Evolutionary conservation across 2,329 filamentous ascomycete genomes (phyloP).

Genomic region (Aspergillus intermedius): DNA sequence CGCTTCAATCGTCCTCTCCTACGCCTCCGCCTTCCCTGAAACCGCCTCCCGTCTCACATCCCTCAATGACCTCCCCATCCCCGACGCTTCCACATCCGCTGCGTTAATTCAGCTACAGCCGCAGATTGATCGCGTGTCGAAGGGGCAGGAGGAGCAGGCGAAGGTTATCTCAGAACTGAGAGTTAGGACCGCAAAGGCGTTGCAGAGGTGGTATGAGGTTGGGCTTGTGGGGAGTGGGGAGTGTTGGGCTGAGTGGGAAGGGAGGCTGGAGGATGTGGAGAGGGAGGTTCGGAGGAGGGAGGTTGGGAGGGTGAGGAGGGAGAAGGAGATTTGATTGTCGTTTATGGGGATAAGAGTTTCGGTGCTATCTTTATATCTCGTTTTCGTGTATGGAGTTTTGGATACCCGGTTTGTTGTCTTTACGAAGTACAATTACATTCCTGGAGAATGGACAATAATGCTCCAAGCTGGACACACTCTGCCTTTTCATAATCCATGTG

Average conservation of each 20-base stretch:
- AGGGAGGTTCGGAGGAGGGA: constrained; percentile 59
- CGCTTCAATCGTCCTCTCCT: constrained; percentile 38
- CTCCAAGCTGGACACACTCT: too few species aligned
- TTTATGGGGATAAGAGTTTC: neutral
- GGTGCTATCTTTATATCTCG: too few species aligned
- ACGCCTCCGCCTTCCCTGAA: constrained; percentile 41
- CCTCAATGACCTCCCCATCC: constrained; percentile 42
- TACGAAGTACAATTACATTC: too few species aligned
- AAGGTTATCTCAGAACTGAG: constrained; percentile 36
- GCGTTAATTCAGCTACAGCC: constrained; percentile 38
- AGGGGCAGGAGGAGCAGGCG: constrained; percentile 34
- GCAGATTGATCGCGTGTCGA: constrained; percentile 31
- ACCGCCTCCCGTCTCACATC: constrained; percentile 44
- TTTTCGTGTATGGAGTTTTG: too few species aligned
- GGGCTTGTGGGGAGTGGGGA: constrained; percentile 62
- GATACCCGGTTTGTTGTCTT: too few species aligned
- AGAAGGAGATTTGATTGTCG: constrained; percentile 32
- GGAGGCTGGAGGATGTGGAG: constrained; percentile 60
- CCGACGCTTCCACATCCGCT: constrained; percentile 36
- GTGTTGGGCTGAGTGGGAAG: constrained; percentile 65
- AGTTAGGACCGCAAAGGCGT: constrained; percentile 40
- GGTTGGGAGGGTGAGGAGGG: constrained; percentile 48
- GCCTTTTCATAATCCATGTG: too few species aligned
- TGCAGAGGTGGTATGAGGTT: constrained; percentile 68
- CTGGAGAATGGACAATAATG: too few species aligned